Base-by-base conservation (phyloP, 2,329 filamentous ascomycete species). In the Mycosphaerella arachidis region DNA sequence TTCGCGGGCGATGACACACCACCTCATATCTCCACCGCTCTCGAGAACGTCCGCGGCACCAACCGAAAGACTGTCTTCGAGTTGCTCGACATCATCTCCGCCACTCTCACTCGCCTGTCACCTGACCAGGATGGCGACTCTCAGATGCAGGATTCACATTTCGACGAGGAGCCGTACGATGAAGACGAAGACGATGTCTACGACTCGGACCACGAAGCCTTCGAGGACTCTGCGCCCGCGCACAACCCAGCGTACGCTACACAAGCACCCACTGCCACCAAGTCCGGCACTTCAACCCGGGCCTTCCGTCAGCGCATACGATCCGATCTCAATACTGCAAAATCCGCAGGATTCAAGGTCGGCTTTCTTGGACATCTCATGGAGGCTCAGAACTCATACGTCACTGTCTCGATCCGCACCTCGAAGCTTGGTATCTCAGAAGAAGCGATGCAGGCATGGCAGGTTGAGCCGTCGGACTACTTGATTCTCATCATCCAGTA, bases 361-460 rank as follows among this genome's bases (percentile, higher is more conserved):
- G 89, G 87, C 1, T 77, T 86, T 33, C 72, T 89, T 10, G 81
- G 80, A 12, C 77, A 81, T 18, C 75, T 85, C 18, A 72, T 80
- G 27, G 70, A 77, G 1, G 75, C 76, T 10, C 80, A 76, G 60
- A 77, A 72, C 29, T 76, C 79, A 55, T 82, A 83, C 61, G 73
- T 94, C 18, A 86, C 85, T 4, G 74, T 94, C 1, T 91, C 91
- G 0, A 82, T 89, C 31, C 85, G 85, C 4, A 83, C 90, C 31
- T 78, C 81, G 4, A 89, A 88, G 66, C 82, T 96, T 1, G 86
- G 83, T 0, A 83, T 96, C 12, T 88, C 90, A 0, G 81, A 87
- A 40, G 89, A 92, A 68, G 86, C 86, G 0, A 83, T 91, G 73
- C 81, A 88, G 68, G 89, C 91, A 1, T 96, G 92, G 92, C 82